These are phyloP conservation scores for Tuber brumale DNA, from an alignment of 495 filamentous ascomycete species.

Conservation along the genomic window DNA sequence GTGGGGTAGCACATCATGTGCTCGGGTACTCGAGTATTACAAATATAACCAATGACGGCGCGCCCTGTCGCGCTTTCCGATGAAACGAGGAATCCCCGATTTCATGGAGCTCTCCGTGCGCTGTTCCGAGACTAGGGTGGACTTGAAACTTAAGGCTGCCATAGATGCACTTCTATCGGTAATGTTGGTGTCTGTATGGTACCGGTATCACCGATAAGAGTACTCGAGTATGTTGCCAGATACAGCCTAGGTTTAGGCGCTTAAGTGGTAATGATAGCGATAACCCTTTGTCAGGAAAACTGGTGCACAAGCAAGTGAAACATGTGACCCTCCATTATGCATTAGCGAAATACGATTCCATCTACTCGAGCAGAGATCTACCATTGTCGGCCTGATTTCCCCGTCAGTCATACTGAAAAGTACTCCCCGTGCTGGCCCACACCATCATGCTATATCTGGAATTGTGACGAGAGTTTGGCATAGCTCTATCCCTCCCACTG, in stretches of 20 bases:
- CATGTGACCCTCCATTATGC: not conserved
- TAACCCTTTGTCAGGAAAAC: not conserved
- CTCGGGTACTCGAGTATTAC: not conserved
- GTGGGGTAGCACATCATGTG: no score
- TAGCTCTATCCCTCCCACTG: not conserved
- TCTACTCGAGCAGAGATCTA: not conserved
- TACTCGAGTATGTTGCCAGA: not conserved
- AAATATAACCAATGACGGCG: not conserved
- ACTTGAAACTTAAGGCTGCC: not conserved
- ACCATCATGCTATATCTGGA: not conserved
- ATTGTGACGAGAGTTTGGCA: not conserved
- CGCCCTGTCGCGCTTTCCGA: not conserved
- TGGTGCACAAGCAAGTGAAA: not conserved
- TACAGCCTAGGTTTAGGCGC: not conserved
- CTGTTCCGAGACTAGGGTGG: not conserved
- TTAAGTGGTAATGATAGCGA: not conserved
- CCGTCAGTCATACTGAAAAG: not conserved
- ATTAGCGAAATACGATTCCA: not conserved
- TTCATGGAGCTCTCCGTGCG: not conserved
- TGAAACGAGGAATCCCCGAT: not conserved
- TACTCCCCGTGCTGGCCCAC: not conserved
- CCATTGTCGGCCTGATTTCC: not conserved
- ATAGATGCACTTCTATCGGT: not conserved
- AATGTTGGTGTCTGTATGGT: not conserved
- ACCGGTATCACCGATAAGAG: no score